Evolutionary conservation across 2,329 filamentous ascomycete species (phyloP).

Genomic region (Colletotrichum sp.): DNA sequence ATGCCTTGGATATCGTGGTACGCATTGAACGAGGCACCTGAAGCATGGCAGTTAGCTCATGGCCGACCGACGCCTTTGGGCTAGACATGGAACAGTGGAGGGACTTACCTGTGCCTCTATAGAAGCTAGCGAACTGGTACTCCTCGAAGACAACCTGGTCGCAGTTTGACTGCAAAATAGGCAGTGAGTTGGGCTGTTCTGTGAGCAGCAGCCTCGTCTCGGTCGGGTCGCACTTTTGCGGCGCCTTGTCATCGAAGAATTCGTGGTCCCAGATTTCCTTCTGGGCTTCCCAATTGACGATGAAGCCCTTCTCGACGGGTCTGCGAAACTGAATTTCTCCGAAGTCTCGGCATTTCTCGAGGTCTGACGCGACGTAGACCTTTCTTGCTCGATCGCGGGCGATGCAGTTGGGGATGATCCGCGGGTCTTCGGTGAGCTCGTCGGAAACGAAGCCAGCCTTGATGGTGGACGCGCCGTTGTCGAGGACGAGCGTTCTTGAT

Average conservation of each 20-base stretch:
- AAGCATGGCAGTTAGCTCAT: not conserved
- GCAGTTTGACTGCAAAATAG: conserved; percentile 83
- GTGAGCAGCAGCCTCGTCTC: conserved; percentile 86
- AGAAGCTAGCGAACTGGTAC: conserved; percentile 89
- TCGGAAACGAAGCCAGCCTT: conserved; percentile 81
- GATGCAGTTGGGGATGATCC: conserved; percentile 85
- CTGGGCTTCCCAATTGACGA: conserved; percentile 96
- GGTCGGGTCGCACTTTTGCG: conserved; percentile 72
- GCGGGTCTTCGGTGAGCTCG: conserved; percentile 58
- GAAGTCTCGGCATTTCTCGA: conserved; percentile 83
- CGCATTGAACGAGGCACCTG: conserved; percentile 78
- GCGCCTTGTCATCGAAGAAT: conserved; percentile 75
- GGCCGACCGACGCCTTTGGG: not conserved
- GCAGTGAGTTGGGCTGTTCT: conserved; percentile 84
- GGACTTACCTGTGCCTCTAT: conserved; percentile 69
- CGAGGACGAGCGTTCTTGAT: conserved; percentile 78
- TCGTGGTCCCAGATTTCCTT: conserved; percentile 95
- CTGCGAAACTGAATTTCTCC: conserved; percentile 86
- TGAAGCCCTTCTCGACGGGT: conserved; percentile 91
- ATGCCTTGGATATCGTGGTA: conserved; percentile 79
- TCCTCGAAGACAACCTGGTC: conserved; percentile 99
- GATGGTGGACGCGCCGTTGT: conserved; percentile 91
- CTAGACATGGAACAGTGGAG: not conserved
- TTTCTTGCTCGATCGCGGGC: conserved; percentile 81
- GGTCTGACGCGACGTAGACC: conserved; percentile 79